phyloP scores from a whole-genome alignment of 1,284 basidiomycete species.

The Cryptococcus wingfieldii region DNA sequence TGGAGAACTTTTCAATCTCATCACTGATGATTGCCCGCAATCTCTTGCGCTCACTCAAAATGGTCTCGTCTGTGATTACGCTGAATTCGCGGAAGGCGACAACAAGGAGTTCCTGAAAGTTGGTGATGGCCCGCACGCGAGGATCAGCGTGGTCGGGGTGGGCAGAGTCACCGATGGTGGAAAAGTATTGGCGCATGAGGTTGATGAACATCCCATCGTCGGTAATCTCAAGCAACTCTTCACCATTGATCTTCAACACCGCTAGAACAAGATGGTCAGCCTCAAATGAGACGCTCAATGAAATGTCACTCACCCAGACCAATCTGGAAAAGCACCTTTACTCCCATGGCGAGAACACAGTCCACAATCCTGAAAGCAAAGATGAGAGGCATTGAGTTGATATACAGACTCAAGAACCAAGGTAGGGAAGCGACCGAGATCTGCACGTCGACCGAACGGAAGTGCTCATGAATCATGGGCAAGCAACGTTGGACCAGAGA shows the following conservation, averaged over 20 bases:
- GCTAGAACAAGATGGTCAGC: constrained; percentile 51
- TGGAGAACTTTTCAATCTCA: constrained; percentile 92
- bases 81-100: constrained; percentile 97
- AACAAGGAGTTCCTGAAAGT: constrained; percentile 94
- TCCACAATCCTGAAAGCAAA: constrained; percentile 99
- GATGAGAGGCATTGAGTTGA: constrained; percentile 99
- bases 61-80: constrained; percentile 92
- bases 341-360: constrained; percentile 99
- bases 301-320: constrained; percentile 36
- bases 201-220: constrained; percentile 97
- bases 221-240: constrained; percentile 86
- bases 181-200: constrained; percentile 91
- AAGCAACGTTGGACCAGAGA: constrained; percentile 86
- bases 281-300: background rate
- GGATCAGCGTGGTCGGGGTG: constrained; percentile 86
- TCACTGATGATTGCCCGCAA: constrained; percentile 88
- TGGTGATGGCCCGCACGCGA: constrained; percentile 87
- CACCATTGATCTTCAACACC: constrained; percentile 97
- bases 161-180: constrained; percentile 87
- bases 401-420: constrained; percentile 94
- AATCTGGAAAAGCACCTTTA: constrained; percentile 91
- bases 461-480: constrained; percentile 91
- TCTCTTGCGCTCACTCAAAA: constrained; percentile 76
- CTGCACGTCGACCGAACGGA: constrained; percentile 87
- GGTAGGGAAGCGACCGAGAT: constrained; percentile 94